Base-by-base conservation (phyloP, 2,329 filamentous ascomycete species). In the Ophidiomyces ophidiicola region DNA sequence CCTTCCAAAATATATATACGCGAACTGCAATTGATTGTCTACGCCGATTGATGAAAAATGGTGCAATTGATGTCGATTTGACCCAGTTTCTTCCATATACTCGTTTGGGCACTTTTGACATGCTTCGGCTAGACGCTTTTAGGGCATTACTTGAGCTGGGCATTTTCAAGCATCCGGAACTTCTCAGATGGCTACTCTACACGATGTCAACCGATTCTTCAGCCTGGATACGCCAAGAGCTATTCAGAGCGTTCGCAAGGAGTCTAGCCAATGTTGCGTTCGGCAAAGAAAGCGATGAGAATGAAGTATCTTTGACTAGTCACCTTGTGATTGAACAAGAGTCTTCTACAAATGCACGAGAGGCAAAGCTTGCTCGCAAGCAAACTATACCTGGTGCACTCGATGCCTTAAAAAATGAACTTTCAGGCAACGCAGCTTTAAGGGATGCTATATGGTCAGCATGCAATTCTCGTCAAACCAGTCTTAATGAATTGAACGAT, bases 1-100 rank as follows among this genome's bases (percentile, higher is more conserved):
- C 76, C 0, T 78, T 70, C 50, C 74, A 78, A 40, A 80, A 80
- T 47, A 58, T 78, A 17, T 76, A 77, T 53, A 73, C 76, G 1
- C 66, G 66, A 8, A 74, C 75, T 8, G 74, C 74, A 14, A 60
- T 80, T 12, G 64, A 71, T n/a, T 78, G 74, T 54, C 66, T 74
- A 44, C 61, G 68, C 44, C 66, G 66, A 46, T 59, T 79, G 12
- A 70, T 71, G 46, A 62, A 69, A 45, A 68, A 67, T 5, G 67
- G 67, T 7, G 63, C 74, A 24, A 63, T 70, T 30, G 66, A 70
- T 6, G 56, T 68, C 39, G 71, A 71, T 46, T 51, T 68, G 1
- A 62, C 69, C 32, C 73, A 76, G 38, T 74, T 79, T 43, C 50
- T 79, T 42, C 71, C 74, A 36, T 80, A 79, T 48, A 74, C 74